Conservation (phyloP, 2,329 filamentous ascomycete genomes). For the Xylariaceae sp. region DNA sequence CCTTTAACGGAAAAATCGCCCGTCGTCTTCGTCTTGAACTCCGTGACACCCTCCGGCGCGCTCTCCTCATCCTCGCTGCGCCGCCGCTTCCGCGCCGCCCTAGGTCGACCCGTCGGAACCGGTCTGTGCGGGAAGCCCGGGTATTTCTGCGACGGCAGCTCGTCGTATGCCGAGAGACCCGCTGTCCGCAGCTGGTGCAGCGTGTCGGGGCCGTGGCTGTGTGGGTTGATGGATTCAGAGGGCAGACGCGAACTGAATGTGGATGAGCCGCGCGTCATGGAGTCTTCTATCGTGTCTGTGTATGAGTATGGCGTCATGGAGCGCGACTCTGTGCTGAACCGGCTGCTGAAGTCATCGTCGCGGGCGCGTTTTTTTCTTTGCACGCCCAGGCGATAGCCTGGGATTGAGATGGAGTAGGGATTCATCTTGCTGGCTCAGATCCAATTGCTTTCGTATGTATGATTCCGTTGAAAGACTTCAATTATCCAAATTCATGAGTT, state of each 20-base stretch:
- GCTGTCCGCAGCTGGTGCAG: conserved; percentile 50
- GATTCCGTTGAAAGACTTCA: background rate
- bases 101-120: conserved; percentile 23
- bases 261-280: conserved; percentile 11
- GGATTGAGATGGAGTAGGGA: conserved; percentile 30
- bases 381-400: conserved; percentile 26
- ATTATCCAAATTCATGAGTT: background rate
- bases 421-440: conserved; percentile 16
- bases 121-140: conserved; percentile 50
- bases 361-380: conserved; percentile 33
- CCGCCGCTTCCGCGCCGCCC: background rate
- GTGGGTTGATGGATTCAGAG: conserved; percentile 45
- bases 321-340: too few relatives aligned
- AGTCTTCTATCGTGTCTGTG: conserved; percentile 7
- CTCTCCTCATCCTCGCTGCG: background rate
- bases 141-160: conserved; percentile 35
- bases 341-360: background rate
- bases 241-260: conserved; percentile 25
- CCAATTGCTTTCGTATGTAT: background rate
- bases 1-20: conserved; percentile 8
- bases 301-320: too few relatives aligned
- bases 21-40: conserved; percentile 9
- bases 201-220: conserved; percentile 48
- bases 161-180: conserved; percentile 46
- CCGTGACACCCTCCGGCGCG: too few relatives aligned